These are phyloP conservation scores for Heteromeles arbutifolia DNA, from an alignment of 306 rosid genomes.

Conservation along the genomic window DNA sequence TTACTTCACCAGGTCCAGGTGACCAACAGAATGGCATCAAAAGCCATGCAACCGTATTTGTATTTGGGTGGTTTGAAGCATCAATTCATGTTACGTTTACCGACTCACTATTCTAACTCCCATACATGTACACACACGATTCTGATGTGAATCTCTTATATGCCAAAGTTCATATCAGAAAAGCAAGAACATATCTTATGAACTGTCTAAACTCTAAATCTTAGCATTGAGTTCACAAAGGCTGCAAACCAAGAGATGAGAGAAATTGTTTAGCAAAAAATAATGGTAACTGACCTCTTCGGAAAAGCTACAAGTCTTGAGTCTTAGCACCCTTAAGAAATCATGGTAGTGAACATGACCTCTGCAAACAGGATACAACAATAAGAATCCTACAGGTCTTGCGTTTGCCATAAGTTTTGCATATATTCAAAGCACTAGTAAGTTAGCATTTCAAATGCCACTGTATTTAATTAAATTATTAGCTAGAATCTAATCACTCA, in stretches of 20 bases:
- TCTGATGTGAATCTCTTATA: background rate
- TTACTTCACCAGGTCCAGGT: background rate
- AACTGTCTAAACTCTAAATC: background rate
- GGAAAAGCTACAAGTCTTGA: conserved; percentile 53
- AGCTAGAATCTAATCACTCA: background rate
- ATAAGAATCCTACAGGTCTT: background rate
- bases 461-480: background rate
- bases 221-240: background rate
- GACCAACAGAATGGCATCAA: background rate
- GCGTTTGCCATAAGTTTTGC: background rate
- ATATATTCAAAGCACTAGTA: background rate
- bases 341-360: conserved; percentile 63
- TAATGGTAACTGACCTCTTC: conserved; percentile 57
- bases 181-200: background rate
- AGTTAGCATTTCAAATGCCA: background rate
- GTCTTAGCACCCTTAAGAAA: conserved; percentile 67
- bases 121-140: background rate
- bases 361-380: conserved; percentile 43
- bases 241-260: background rate
- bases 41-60: background rate
- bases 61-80: background rate
- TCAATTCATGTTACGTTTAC: background rate
- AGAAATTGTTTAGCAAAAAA: background rate
- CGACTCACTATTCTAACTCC: background rate
- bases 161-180: background rate